Conservation (phyloP, 345 rosid genomes). For the Lepidium aucheri region DNA sequence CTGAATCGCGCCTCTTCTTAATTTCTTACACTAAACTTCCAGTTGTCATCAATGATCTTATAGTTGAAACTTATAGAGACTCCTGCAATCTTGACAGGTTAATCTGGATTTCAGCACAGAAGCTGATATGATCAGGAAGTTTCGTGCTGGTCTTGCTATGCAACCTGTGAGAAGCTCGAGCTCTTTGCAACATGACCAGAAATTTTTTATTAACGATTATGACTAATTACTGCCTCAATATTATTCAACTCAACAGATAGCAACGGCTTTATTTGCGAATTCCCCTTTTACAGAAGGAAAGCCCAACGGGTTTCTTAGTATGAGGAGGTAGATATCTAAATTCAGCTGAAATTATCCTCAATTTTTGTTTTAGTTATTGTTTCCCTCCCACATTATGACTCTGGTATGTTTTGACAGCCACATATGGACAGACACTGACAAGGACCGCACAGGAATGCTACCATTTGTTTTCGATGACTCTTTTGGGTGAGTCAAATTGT, state of each 20-base stretch:
- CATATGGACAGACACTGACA: constrained; percentile 93
- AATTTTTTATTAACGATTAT: neutral
- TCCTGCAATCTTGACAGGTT: constrained; percentile 44
- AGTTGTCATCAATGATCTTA: neutral
- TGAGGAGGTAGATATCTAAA: constrained; percentile 89
- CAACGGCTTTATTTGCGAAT: constrained; percentile 95
- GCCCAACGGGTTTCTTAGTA: constrained; percentile 97
- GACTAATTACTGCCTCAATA: constrained; percentile 25
- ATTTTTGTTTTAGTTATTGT: neutral
- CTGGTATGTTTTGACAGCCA: constrained; percentile 54
- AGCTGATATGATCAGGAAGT: constrained; percentile 97
- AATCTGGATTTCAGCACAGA: constrained; percentile 93
- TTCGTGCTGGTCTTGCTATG: constrained; percentile 90
- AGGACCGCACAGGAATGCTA: constrained; percentile 87
- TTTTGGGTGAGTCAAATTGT: constrained; percentile 57
- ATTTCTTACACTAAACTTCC: neutral
- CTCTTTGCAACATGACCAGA: constrained; percentile 7
- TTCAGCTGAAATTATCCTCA: neutral
- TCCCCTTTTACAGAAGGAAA: constrained; percentile 98
- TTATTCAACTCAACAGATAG: constrained; percentile 59
- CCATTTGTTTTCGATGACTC: constrained; percentile 92
- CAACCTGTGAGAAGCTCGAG: constrained; percentile 69
- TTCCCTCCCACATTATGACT: constrained; percentile 7
- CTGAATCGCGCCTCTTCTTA: neutral
- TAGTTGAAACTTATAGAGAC: neutral